A percentile compares a stretch with the other conserved stretches of the same genome.
Evolutionary conservation across 2,329 filamentous ascomycete species (phyloP).

Genomic region (Aureobasidium zeae): DNA sequence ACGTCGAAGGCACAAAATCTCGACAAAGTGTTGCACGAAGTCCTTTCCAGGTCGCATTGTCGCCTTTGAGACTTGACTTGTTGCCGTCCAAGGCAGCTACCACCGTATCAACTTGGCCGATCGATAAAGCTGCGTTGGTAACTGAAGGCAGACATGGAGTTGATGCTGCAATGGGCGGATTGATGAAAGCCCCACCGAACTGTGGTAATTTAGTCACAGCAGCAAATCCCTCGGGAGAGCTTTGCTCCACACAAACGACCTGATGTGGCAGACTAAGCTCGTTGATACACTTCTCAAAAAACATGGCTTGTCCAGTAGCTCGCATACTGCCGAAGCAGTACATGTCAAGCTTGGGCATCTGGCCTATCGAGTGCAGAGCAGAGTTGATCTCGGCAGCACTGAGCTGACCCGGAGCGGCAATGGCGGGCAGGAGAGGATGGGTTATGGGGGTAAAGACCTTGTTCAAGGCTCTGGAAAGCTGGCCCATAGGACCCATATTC

Average conservation of each 20-base stretch:
- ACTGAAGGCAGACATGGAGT: conserved; percentile 53
- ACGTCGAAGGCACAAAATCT: conserved; percentile 75
- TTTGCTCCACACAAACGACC: conserved; percentile 64
- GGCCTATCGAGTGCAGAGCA: conserved; percentile 67
- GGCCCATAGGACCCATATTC: conserved; percentile 80
- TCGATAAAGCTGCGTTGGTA: conserved; percentile 67
- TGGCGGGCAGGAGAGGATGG: conserved; percentile 71
- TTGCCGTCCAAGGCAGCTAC: conserved; percentile 48
- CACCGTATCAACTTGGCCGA: conserved; percentile 75
- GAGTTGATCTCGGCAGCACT: conserved; percentile 79
- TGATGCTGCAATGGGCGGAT: conserved; percentile 53
- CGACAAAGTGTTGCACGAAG: conserved; percentile 72
- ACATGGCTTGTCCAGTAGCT: conserved; percentile 68
- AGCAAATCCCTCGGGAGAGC: conserved; percentile 58
- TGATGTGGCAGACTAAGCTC: conserved; percentile 74
- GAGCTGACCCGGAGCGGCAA: conserved; percentile 77
- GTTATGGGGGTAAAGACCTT: conserved; percentile 83
- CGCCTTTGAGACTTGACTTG: conserved; percentile 56
- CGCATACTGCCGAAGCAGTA: conserved; percentile 69
- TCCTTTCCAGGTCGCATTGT: conserved; percentile 79
- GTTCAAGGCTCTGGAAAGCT: conserved; percentile 74
- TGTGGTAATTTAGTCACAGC: conserved; percentile 61
- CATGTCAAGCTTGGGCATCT: conserved; percentile 68
- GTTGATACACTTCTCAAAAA: conserved; percentile 61
- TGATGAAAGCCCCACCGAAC: conserved; percentile 76